Evolutionary conservation across 179 eudicot species (phyloP).

Genomic region (Sideroxylon spinosum): DNA sequence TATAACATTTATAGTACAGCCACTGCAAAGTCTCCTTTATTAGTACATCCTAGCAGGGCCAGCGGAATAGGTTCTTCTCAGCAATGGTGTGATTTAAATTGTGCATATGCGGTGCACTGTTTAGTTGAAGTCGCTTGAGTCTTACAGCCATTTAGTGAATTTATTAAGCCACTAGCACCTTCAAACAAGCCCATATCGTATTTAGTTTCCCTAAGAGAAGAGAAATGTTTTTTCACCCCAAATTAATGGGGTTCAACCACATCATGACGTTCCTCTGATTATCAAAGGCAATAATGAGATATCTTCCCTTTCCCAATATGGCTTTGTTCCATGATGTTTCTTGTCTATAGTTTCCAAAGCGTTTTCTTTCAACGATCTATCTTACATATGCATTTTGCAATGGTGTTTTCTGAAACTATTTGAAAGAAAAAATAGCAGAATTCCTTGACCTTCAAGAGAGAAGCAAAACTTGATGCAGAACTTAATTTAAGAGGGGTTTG

Average conservation of each 20-base stretch:
- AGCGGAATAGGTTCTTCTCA: neutral
- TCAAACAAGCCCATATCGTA: neutral
- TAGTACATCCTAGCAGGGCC: neutral
- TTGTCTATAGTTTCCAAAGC: too few species aligned
- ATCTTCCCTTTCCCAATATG: too few species aligned
- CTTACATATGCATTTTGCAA: too few species aligned
- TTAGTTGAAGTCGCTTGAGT: neutral
- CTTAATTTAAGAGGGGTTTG: too few species aligned
- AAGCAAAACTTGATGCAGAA: too few species aligned
- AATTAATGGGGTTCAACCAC: neutral
- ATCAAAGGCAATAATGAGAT: neutral
- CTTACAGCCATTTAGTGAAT: neutral
- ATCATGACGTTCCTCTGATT: too few species aligned
- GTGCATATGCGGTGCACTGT: neutral
- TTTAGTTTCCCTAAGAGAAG: neutral
- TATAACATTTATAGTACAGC: neutral
- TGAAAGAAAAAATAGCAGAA: too few species aligned
- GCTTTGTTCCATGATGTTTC: too few species aligned
- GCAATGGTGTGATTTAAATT: neutral
- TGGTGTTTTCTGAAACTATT: too few species aligned
- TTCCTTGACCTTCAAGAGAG: too few species aligned
- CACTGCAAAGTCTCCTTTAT: neutral
- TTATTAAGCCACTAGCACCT: constrained; percentile 4
- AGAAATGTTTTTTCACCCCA: neutral
- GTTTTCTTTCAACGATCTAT: too few species aligned